phyloP scores from a whole-genome alignment of 148 eudicot genomes.

The Euryodendron excelsum region DNA sequence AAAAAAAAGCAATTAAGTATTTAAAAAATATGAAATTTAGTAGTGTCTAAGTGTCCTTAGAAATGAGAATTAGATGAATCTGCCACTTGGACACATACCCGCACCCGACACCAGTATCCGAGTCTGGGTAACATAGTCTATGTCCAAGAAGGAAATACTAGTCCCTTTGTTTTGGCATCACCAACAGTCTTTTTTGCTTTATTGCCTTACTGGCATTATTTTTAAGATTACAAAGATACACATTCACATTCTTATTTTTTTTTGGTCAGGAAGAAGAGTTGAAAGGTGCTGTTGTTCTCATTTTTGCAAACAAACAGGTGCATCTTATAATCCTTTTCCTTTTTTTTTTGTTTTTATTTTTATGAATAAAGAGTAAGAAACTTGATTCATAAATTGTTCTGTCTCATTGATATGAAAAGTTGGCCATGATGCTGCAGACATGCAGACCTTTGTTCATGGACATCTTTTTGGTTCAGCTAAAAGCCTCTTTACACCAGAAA shows the following conservation, averaged over 20 bases:
- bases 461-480: constrained; percentile 3
- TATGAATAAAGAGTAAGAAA: neutral
- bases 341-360: neutral
- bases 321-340: constrained; percentile 1
- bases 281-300: constrained; percentile 89
- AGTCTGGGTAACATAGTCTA: too few relatives aligned
- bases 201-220: neutral
- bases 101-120: too few relatives aligned
- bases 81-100: too few relatives aligned
- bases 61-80: too few relatives aligned
- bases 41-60: too few relatives aligned
- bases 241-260: constrained; percentile 7
- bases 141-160: neutral
- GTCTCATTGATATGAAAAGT: neutral
- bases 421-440: neutral
- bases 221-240: neutral
- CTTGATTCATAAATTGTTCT: neutral
- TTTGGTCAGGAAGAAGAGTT: constrained; percentile 89
- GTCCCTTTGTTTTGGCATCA: neutral
- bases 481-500: neutral
- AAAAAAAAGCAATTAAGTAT: too few relatives aligned
- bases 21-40: too few relatives aligned
- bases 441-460: neutral
- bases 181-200: neutral
- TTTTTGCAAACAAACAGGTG: constrained; percentile 98